These are phyloP conservation scores for Ogataea ganodermae DNA, from an alignment of 805 yeast species.

Conservation along the genomic window DNA sequence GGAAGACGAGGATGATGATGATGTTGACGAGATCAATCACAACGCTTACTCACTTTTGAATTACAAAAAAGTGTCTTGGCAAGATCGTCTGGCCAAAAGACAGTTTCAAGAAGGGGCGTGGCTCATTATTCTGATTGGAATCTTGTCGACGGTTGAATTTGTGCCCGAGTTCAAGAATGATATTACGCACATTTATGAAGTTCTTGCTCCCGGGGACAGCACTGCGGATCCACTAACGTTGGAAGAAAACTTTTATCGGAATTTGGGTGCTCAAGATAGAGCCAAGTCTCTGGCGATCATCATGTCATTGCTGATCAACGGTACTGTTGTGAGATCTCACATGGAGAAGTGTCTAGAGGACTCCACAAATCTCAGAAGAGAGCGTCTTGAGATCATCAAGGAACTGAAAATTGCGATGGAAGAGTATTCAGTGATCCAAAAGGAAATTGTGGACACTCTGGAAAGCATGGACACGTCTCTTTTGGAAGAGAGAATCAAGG, in stretches of 20 bases:
- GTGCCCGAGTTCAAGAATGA: conserved; percentile 53
- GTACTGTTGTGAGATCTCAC: conserved; percentile 58
- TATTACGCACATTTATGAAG: conserved; percentile 51
- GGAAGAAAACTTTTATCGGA: conserved; percentile 53
- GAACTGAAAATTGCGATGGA: conserved; percentile 60
- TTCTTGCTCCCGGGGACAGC: conserved; percentile 57
- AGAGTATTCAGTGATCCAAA: conserved; percentile 47
- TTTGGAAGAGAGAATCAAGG: conserved; percentile 24
- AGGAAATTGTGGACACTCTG: conserved; percentile 38
- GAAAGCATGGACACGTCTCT: conserved; percentile 29
- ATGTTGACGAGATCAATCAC: conserved; percentile 37
- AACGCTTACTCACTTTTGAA: conserved; percentile 53
- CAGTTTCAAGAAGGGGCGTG: conserved; percentile 83
- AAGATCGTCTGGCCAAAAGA: conserved; percentile 71
- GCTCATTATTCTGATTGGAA: conserved; percentile 76
- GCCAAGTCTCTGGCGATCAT: conserved; percentile 61
- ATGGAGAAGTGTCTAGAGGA: conserved; percentile 72
- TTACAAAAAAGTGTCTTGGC: conserved; percentile 69
- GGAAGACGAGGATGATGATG: conserved; percentile 27
- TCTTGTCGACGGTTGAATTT: conserved; percentile 61
- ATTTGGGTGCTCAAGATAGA: conserved; percentile 54
- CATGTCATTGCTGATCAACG: conserved; percentile 60
- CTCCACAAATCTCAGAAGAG: conserved; percentile 61
- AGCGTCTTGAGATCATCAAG: conserved; percentile 62
- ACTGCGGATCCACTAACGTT: conserved; percentile 53